Evolutionary conservation across 139 green algal species (phyloP).

Genomic region (Micromonas commoda): DNA sequence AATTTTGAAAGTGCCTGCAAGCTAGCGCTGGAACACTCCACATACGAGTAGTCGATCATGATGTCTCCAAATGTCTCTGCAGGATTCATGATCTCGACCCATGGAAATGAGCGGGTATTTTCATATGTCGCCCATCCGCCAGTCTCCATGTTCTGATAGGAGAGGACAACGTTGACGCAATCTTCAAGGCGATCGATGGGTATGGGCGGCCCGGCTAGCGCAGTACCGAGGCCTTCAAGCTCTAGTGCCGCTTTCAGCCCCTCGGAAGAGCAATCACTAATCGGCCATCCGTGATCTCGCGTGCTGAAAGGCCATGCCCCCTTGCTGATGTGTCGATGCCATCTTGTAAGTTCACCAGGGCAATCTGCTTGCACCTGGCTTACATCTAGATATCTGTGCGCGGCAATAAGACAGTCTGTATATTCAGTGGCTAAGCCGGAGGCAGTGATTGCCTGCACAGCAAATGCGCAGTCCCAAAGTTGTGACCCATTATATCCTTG

Average conservation of each 20-base stretch:
- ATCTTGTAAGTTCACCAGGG: slow-evolving; percentile 55
- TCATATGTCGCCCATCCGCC: slow-evolving; percentile 98
- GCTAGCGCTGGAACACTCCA: slow-evolving; percentile 92
- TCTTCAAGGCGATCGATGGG: slow-evolving; percentile 62
- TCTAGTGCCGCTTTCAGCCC: slow-evolving; percentile 51
- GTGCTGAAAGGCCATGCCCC: slow-evolving; percentile 96
- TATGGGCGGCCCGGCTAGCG: slow-evolving; percentile 54
- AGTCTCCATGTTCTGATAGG: slow-evolving; percentile 58
- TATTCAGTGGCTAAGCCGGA: slow-evolving; percentile 34
- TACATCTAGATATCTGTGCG: slow-evolving; percentile 72
- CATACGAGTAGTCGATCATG: slow-evolving; percentile 97
- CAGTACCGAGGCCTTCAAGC: neutral
- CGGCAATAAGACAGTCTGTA: slow-evolving; percentile 46
- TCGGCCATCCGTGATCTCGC: slow-evolving; percentile 96
- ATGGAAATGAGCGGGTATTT: slow-evolving; percentile 75
- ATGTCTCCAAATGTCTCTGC: slow-evolving; percentile 99
- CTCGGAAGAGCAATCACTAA: slow-evolving; percentile 89
- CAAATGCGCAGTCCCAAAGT: slow-evolving; percentile 95
- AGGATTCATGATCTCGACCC: slow-evolving; percentile 87
- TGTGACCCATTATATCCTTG: slow-evolving; percentile 89
- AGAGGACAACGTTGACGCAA: slow-evolving; percentile 72
- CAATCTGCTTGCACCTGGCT: slow-evolving; percentile 64
- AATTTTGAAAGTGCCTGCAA: slow-evolving; percentile 81
- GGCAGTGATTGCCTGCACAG: slow-evolving; percentile 68
- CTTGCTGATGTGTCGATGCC: slow-evolving; percentile 91